phyloP scores from a whole-genome alignment of 768 basidiomycete genomes.

The Sutorius australiensis region DNA sequence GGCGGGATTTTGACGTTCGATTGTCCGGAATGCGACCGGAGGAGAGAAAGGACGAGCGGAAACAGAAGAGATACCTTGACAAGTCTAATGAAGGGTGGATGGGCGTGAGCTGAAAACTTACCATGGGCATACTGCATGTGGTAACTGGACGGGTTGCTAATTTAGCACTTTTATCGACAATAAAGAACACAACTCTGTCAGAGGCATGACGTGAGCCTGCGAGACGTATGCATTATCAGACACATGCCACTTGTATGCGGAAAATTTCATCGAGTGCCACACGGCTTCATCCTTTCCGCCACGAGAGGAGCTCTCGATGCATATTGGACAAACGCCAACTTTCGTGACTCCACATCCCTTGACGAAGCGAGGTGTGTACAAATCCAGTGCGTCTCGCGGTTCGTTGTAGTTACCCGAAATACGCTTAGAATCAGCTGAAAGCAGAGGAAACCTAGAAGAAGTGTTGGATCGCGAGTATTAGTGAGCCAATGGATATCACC shows the following conservation, averaged over 20 bases:
- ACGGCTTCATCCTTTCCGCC: conserved; percentile 61
- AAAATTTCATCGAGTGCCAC: conserved; percentile 79
- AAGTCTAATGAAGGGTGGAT: conserved; percentile 1
- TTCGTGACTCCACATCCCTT: conserved; percentile 65
- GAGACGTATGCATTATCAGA: neutral
- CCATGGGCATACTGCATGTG: conserved; percentile 83
- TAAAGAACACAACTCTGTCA: conserved; percentile 17
- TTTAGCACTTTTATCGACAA: conserved; percentile 4
- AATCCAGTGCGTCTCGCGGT: conserved; percentile 56
- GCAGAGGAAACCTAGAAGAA: conserved; percentile 16
- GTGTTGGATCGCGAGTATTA: conserved; percentile 1
- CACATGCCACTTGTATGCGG: conserved; percentile 75
- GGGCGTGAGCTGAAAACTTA: conserved; percentile 26
- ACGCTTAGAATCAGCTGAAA: conserved; percentile 18
- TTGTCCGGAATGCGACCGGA: conserved; percentile 57
- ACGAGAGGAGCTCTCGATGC: conserved; percentile 53
- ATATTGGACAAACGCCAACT: conserved; percentile 76
- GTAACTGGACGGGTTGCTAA: conserved; percentile 45
- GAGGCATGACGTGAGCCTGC: conserved; percentile 1
- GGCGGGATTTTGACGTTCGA: conserved; percentile 41
- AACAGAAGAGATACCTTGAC: conserved; percentile 63
- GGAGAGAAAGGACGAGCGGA: conserved; percentile 76
- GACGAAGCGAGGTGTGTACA: conserved; percentile 78
- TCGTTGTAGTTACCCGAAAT: conserved; percentile 51
- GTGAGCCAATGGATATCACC: conserved; percentile 14